Conservation (phyloP, 2,329 filamentous ascomycete genomes). For the Pseudogymnoascus sp. region DNA sequence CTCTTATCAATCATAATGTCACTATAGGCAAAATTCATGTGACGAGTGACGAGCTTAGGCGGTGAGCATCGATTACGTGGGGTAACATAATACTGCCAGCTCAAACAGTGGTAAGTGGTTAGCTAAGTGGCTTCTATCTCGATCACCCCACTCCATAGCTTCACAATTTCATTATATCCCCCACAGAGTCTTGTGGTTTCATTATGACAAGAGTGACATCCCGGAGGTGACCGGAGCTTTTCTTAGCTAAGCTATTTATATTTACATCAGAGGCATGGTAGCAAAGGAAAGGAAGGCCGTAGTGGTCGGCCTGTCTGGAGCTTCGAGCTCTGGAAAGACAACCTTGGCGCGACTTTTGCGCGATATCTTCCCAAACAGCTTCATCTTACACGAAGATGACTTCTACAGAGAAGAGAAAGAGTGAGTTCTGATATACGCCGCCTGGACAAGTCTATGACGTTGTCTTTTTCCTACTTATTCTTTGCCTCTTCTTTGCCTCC, state of each 20-base stretch:
- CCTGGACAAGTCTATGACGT: background rate
- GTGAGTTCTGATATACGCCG: constrained; percentile 34
- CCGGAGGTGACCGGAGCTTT: background rate
- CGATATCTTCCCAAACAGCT: constrained; percentile 68
- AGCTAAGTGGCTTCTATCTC: background rate
- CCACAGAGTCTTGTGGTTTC: background rate
- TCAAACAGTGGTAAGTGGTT: background rate
- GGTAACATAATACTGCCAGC: background rate
- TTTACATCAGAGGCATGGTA: background rate
- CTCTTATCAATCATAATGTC: too few relatives aligned
- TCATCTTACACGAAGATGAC: constrained; percentile 91
- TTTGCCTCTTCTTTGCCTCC: background rate
- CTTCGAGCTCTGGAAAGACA: constrained; percentile 90
- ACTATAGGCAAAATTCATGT: background rate
- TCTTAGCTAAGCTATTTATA: background rate
- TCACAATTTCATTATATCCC: background rate
- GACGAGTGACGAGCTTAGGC: background rate
- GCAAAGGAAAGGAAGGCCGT: constrained; percentile 32
- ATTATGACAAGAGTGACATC: background rate
- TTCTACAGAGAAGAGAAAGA: constrained; percentile 80
- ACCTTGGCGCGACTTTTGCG: constrained; percentile 80
- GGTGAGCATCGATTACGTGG: background rate
- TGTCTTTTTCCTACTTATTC: background rate
- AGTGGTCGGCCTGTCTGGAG: constrained; percentile 77
- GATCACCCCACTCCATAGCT: background rate